These are phyloP conservation scores for Crassisporium funariophilum DNA, from an alignment of 768 basidiomycete genomes.

Conservation along the genomic window DNA sequence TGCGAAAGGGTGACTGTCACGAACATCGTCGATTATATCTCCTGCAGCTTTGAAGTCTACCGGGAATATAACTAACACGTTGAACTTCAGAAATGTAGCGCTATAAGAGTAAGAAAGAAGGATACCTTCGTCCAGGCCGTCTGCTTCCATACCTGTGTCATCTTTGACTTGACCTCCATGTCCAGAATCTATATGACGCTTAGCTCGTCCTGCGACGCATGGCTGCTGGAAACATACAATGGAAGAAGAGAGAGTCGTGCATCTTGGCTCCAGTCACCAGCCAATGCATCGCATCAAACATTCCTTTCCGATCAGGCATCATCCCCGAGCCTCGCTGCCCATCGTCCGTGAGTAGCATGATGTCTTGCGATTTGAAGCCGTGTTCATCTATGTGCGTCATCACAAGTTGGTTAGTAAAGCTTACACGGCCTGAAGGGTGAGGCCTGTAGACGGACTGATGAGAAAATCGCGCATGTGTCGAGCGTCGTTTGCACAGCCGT, in stretches of 20 bases:
- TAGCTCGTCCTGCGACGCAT: too few relatives aligned
- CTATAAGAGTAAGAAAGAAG: neutral
- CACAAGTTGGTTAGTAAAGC: neutral
- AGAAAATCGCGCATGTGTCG: conserved; percentile 69
- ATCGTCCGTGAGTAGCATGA: conserved; percentile 73
- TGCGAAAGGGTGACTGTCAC: conserved; percentile 12
- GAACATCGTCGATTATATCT: conserved; percentile 72
- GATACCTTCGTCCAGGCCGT: conserved; percentile 79
- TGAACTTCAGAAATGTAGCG: neutral
- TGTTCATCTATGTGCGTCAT: conserved; percentile 31
- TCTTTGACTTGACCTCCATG: conserved; percentile 92
- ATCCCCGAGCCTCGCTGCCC: conserved; percentile 35
- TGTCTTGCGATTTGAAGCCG: conserved; percentile 62
- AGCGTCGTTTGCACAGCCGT: conserved; percentile 84
- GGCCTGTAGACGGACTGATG: conserved; percentile 42
- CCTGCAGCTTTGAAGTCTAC: conserved; percentile 79
- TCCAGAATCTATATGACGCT: conserved; percentile 66
- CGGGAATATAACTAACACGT: conserved; percentile 74
- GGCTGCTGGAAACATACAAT: conserved; percentile 56
- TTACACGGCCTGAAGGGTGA: conserved; percentile 4
- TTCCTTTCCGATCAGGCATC: conserved; percentile 49
- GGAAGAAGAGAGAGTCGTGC: conserved; percentile 80
- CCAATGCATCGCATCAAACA: conserved; percentile 54
- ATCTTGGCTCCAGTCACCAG: conserved; percentile 67
- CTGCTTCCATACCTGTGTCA: conserved; percentile 69